These are phyloP conservation scores for Solanum bukasovii DNA, from an alignment of 257 asterid species.

Conservation along the genomic window DNA sequence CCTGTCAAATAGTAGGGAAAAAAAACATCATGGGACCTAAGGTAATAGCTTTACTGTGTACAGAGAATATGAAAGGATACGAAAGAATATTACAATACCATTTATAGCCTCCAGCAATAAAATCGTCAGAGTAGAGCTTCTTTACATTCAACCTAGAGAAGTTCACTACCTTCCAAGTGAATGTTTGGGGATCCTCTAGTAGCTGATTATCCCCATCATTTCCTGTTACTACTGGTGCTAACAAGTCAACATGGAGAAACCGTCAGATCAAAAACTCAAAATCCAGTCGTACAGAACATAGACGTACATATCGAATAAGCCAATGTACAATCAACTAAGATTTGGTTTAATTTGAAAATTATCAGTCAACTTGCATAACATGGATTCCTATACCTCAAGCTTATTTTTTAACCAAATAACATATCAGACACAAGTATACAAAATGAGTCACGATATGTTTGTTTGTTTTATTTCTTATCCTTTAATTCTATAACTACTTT, in stretches of 20 bases:
- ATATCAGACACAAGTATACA: not conserved
- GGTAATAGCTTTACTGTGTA: not conserved
- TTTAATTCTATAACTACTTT: not conserved
- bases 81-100: not conserved
- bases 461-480: not conserved
- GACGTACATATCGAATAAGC: not conserved
- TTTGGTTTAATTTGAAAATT: not conserved
- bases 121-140: not conserved
- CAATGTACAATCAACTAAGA: not conserved
- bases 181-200: not conserved
- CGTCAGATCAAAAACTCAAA: not conserved
- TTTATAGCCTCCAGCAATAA: not conserved
- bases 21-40: not conserved
- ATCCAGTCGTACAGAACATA: not conserved
- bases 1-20: slow-evolving; percentile 22
- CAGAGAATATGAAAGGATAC: not conserved
- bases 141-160: not conserved
- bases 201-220: not conserved
- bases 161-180: not conserved
- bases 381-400: not conserved
- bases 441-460: not conserved
- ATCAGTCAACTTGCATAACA: not conserved
- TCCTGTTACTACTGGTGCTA: not conserved
- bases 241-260: not conserved
- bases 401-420: not conserved